Percentiles rank a stretch among this genome's conserved stretches.
phyloP scores from a whole-genome alignment of 306 rosid genomes.

The Acacia crassicarpa region DNA sequence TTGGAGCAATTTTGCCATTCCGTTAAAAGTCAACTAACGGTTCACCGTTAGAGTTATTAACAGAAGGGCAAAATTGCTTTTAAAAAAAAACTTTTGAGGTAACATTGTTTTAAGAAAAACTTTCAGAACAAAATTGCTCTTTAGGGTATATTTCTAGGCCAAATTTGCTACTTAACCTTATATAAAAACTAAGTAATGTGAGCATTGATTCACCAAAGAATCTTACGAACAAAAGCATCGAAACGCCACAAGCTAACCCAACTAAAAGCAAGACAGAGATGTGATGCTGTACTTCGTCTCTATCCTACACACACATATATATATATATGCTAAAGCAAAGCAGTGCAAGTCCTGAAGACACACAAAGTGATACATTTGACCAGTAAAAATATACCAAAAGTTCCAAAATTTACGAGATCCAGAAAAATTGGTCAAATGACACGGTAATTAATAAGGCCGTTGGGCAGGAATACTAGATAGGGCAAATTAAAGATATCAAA shows the following conservation, averaged over 20 bases:
- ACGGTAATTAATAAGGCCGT: neutral
- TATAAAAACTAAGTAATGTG: too few species aligned
- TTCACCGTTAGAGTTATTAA: too few species aligned
- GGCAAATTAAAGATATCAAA: neutral
- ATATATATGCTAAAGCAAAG: conserved; percentile 7
- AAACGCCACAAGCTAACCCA: conserved; percentile 75
- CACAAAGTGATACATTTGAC: conserved; percentile 23
- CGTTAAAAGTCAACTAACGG: too few species aligned
- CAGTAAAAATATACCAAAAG: neutral
- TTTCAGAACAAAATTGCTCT: too few species aligned
- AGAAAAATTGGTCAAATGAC: neutral
- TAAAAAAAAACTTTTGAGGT: too few species aligned
- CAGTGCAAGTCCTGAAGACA: conserved; percentile 19
- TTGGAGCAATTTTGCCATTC: too few species aligned
- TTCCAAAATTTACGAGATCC: neutral
- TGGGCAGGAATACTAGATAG: neutral
- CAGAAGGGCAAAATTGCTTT: too few species aligned
- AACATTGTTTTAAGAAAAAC: too few species aligned
- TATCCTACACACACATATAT: conserved; percentile 62
- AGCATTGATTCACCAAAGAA: conserved; percentile 67
- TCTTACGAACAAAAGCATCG: conserved; percentile 71
- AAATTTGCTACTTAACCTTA: too few species aligned
- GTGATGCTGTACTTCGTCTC: conserved; percentile 80
- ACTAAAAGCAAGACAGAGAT: conserved; percentile 70
- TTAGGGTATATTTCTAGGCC: too few species aligned